Conservation (phyloP, 2,329 filamentous ascomycete genomes). For the Grosmannia penicillata region DNA sequence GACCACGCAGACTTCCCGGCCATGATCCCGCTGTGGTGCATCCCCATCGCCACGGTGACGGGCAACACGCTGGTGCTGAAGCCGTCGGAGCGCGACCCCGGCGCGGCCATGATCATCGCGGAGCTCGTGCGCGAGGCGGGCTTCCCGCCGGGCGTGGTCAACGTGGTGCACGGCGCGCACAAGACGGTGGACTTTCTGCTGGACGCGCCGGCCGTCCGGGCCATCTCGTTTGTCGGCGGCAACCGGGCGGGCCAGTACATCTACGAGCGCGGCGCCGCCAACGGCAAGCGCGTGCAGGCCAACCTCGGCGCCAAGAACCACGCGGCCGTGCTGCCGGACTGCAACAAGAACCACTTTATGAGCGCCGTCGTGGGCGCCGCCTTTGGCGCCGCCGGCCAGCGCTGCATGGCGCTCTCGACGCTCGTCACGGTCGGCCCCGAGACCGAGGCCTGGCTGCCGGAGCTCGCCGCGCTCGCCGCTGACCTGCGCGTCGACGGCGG, state of each 20-base stretch:
- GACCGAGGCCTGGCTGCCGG: conserved; percentile 68
- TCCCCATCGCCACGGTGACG: conserved; percentile 70
- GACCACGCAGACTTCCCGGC: conserved; percentile 57
- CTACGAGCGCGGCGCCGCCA: conserved; percentile 61
- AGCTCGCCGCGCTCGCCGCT: conserved; percentile 64
- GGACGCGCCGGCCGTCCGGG: conserved; percentile 74
- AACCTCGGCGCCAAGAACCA: conserved; percentile 86
- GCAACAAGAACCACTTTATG: conserved; percentile 80
- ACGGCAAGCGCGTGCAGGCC: conserved; percentile 78
- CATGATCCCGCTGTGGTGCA: conserved; percentile 88
- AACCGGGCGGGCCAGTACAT: conserved; percentile 88
- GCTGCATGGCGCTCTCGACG: conserved; percentile 77
- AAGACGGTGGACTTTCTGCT: conserved; percentile 76
- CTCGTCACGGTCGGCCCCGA: conserved; percentile 65
- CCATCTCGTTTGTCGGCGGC: conserved; percentile 71
- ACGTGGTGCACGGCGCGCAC: conserved; percentile 68
- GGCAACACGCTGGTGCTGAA: conserved; percentile 78
- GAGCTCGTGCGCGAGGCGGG: conserved; percentile 69
- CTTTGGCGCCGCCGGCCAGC: conserved; percentile 72
- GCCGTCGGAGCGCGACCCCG: conserved; percentile 74
- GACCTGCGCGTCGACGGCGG: conserved; percentile 61
- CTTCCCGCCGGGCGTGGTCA: conserved; percentile 69
- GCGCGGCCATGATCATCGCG: conserved; percentile 71
- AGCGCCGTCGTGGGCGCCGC: conserved; percentile 74
- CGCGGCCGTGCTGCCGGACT: conserved; percentile 68